Percentiles rank a stretch among this genome's conserved stretches.
Evolutionary conservation across 176 grass and related monocot species (phyloP).

Genomic region (Ensete ventricosum): DNA sequence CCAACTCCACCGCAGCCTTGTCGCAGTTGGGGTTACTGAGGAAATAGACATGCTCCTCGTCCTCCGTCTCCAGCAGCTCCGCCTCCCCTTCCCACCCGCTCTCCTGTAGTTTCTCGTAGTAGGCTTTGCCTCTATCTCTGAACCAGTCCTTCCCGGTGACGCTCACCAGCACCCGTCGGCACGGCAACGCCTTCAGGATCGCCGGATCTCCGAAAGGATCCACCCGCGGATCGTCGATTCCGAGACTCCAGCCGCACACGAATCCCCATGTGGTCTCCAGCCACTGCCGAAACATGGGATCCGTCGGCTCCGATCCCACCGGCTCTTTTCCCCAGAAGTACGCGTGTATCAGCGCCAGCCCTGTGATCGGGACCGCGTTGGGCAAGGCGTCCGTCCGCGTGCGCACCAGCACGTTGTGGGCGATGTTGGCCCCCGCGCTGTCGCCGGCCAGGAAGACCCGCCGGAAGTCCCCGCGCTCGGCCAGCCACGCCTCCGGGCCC

Average conservation of each 20-base stretch:
- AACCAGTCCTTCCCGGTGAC: conserved; percentile 33
- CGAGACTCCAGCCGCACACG: conserved; percentile 10
- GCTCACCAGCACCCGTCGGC: conserved; percentile 17
- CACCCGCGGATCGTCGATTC: conserved; percentile 50
- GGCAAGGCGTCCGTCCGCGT: conserved; percentile 23
- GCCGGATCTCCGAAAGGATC: conserved; percentile 49
- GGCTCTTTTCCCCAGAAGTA: conserved; percentile 76
- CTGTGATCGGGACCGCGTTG: conserved; percentile 24
- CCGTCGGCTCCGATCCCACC: conserved; percentile 28
- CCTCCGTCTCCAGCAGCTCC: conserved; percentile 5
- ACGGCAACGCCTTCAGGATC: background rate
- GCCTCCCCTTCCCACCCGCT: conserved; percentile 14
- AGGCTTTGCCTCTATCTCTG: conserved; percentile 30
- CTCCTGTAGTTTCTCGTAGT: conserved; percentile 36
- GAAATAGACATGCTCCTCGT: conserved; percentile 36
- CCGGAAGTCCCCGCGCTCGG: conserved; percentile 34
- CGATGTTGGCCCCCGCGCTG: conserved; percentile 57
- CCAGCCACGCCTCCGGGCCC: conserved; percentile 28
- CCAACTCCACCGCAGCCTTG: conserved; percentile 32
- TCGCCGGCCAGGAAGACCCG: conserved; percentile 43
- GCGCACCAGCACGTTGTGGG: conserved; percentile 55
- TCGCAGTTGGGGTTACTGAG: conserved; percentile 28
- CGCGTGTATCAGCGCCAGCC: conserved; percentile 43
- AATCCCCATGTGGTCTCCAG: conserved; percentile 30
- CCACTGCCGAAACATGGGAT: conserved; percentile 24